Evolutionary conservation across 257 asterid species (phyloP).

Genomic region (Capsicum rhomboideum): DNA sequence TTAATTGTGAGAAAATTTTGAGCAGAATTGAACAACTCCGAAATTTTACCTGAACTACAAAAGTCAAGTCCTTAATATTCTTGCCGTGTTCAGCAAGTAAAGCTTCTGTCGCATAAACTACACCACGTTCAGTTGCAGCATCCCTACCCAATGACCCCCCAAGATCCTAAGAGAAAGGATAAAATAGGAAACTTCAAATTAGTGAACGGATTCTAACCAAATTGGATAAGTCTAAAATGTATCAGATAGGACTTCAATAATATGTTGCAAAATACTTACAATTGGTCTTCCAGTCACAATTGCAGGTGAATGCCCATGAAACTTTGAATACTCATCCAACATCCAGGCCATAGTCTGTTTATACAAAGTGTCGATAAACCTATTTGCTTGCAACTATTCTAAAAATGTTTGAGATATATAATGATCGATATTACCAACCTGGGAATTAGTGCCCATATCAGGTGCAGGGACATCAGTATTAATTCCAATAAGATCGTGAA

Average conservation of each 20-base stretch:
- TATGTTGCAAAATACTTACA: conserved; percentile 34
- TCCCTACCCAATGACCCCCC: conserved; percentile 94
- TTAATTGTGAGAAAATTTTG: no score
- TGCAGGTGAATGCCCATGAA: conserved; percentile 96
- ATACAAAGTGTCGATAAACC: not conserved
- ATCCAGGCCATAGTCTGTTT: conserved; percentile 99
- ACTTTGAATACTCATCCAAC: conserved; percentile 95
- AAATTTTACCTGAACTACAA: conserved; percentile 61
- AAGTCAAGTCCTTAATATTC: conserved; percentile 57
- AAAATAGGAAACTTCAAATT: not conserved
- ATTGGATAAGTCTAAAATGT: not conserved
- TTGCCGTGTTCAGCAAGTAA: conserved; percentile 85
- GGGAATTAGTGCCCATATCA: conserved; percentile 98
- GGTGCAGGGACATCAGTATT: no score
- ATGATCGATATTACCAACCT: conserved; percentile 35
- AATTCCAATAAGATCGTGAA: conserved; percentile 92
- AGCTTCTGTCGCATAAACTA: conserved; percentile 72
- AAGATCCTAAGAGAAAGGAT: conserved; percentile 42
- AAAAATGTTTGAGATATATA: not conserved
- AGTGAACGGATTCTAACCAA: not conserved
- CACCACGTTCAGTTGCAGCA: conserved; percentile 97
- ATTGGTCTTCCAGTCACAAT: conserved; percentile 93
- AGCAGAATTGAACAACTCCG: not conserved
- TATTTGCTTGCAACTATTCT: not conserved
- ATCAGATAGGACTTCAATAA: not conserved